Base-by-base conservation (phyloP, 352 stramenopile genomes). In the Pythium coloratum region DNA sequence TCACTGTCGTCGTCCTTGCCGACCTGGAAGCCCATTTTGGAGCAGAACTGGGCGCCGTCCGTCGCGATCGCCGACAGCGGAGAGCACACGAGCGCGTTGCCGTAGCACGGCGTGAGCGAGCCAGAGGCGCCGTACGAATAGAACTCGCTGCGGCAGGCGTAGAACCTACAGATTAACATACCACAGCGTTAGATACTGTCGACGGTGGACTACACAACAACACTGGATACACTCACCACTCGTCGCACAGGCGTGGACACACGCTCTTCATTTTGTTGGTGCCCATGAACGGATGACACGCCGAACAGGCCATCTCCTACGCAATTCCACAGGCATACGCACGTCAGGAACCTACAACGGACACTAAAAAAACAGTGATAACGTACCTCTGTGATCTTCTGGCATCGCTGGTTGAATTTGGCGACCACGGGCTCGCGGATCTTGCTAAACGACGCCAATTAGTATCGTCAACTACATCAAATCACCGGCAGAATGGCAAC, bases 1-100 rank as follows among this genome's bases (percentile, higher is more conserved):
- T 95, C 87, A 7, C 68, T 72, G 54, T 95, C 87, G 42, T 82
- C 71, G 24, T 84, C 69, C 24, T 66, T 78, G 42, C 83, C 87
- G 38, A 92, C 85, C 26, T 91, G 83, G 69, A 88, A 93, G 14
- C 87, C 87, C 87, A 95, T 95, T 56, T 87, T 77, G 18, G 72
- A 61, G 67, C 87, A 95, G 44, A 95, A 94, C 54, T 88, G 81
- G 26, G 64, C 73, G 4, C 85, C 84, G 18, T 71, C 78, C 7
- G 69, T 40, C 38, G 78, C 79, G 55, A 95, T 94, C 6, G 59
- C 54, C 9, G 78, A 81, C 10, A 95, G 76, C 4, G 77, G 85
- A 36, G 87, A 95, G 63, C 87, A 95, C 40, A 95, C 77, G 44
- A 95, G 71, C 16, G 87, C 85, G 50, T 95, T 92, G 47, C 87